Conservation (phyloP, 352 stramenopile species). For the Phytopythium vexans region DNA sequence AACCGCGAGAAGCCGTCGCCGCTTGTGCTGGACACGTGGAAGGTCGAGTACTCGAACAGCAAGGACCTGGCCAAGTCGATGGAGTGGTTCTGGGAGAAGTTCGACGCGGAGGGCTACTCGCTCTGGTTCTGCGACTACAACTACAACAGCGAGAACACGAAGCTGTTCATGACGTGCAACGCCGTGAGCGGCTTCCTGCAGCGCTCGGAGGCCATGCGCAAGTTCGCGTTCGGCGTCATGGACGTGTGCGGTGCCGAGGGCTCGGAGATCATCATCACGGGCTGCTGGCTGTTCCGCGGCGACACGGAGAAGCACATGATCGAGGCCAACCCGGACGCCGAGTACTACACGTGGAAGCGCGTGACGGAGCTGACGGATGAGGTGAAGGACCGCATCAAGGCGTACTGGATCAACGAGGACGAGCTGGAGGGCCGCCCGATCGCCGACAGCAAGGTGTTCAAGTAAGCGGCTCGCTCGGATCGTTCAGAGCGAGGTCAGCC, state of each 20-base stretch:
- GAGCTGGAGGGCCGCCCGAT: constrained; percentile 88
- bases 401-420: constrained; percentile 89
- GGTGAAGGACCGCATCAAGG: constrained; percentile 75
- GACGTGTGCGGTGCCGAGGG: constrained; percentile 62
- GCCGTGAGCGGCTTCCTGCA: constrained; percentile 91
- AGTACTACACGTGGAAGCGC: constrained; percentile 93
- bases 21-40: constrained; percentile 89
- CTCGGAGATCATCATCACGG: constrained; percentile 84
- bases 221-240: constrained; percentile 91
- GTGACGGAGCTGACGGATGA: constrained; percentile 61
- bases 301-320: constrained; percentile 85
- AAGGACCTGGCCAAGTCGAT: constrained; percentile 80
- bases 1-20: constrained; percentile 79
- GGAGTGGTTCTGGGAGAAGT: constrained; percentile 89
- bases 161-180: constrained; percentile 93
- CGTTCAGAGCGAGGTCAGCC: background rate
- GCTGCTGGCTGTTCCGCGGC: constrained; percentile 90
- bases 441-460: constrained; percentile 93
- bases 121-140: constrained; percentile 93
- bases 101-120: constrained; percentile 88
- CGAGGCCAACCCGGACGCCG: constrained; percentile 89
- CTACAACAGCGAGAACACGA: constrained; percentile 93
- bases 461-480: constrained; percentile 52
- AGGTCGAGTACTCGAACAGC: constrained; percentile 92
- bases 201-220: constrained; percentile 89